Base-by-base conservation (phyloP, 257 asterid genomes). In the Petrea volubilis region DNA sequence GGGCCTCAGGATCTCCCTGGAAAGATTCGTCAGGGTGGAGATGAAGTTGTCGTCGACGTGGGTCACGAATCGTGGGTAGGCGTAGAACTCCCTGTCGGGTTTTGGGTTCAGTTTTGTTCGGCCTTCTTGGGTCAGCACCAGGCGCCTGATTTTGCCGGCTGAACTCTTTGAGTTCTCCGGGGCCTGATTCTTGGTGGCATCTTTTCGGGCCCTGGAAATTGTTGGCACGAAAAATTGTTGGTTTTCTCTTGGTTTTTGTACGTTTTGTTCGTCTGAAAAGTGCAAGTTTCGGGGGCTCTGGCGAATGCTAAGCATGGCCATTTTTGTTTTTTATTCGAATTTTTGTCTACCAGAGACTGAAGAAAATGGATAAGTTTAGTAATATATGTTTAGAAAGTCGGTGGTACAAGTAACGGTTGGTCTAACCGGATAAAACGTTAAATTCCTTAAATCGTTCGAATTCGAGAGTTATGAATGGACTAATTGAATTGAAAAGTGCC, bases 31-130 rank as follows among this genome's bases (percentile, higher is more conserved):
- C 43, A 92, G 66, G 0, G 60, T 79, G 14, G 88, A 77, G 57
- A 92, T 86, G 86, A 92, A 92, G 21, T 60, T 68, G 49, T 78
- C 77, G 28, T 92, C 96, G 0, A 92, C 96, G 17, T 92, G 98
- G 3, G 86, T 80, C 6, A 90, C 91, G 64, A 90, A 85, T 20
- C 96, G 81, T 0, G 94, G 98, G 34, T 44, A 79, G 6, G 88
- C 65, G 77, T 92, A 92, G 78, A 92, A 92, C 43, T 92, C 96
- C 17, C 81, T 29, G 55, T 92, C 98, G 0, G 93, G 85, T 15
- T 60, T 29, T 12, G 0, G 61, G 79, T 90, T 74, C 64, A 90
- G 92, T 68, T 90, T 92, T 13, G 86, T 78, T 75, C 94, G 72
- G 64, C 90, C 92, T 67, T 90, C 65, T 69, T 67, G 66, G 17